Evolutionary conservation across 768 basidiomycete species (phyloP), one percentile per base, ranked within the genome.

Genomic region (Suillus sp.): DNA sequence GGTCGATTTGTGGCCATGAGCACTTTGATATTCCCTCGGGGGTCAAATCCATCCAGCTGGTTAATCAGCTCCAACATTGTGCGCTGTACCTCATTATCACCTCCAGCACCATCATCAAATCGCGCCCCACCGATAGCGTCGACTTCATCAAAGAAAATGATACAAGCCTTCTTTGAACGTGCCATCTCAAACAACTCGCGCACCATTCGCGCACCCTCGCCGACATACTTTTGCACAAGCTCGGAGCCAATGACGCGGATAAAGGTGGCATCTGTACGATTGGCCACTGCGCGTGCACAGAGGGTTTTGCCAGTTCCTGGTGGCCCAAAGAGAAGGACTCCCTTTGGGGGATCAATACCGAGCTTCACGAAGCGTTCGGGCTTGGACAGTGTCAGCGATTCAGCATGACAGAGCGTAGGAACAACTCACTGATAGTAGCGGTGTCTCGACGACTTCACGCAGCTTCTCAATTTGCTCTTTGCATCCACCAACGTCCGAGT

Each of bases 1-100:
- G 97, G 97, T 77, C 96, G 96, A 81, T 99, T 99, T 8, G 97
- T 99, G 35, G 97, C 97, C 97, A 99, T 99, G 63, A 99, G 83
- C 25, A 99, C 96, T 77, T 99, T 99, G 79, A 99, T 99, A 73
- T 99, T 99, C n/a, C 97, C 97, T 79, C 97, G 80, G 8, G 96
- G 91, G 77, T 99, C 97, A 78, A 99, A 99, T 37, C 97, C 97
- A 71, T 99, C 96, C 74, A 99, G 79, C 77, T 99, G 97, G 75
- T 99, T 99, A 72, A 99, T 99, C 71, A 99, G 79, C 78, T 99
- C 97, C 80, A 99, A 81, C 97, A 99, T 99, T 13, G 97, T 99
- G 74, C 97, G 81, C 78, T 99, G 97, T 48, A 99, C 97, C 73
- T 99, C 97, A 71, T 99, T 99, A 68, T 99, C 97, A 37, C 97